A percentile compares a stretch with the other conserved stretches of the same genome.
Evolutionary conservation across 306 rosid genomes (phyloP).

Genomic region (Vachellia pachyceras): DNA sequence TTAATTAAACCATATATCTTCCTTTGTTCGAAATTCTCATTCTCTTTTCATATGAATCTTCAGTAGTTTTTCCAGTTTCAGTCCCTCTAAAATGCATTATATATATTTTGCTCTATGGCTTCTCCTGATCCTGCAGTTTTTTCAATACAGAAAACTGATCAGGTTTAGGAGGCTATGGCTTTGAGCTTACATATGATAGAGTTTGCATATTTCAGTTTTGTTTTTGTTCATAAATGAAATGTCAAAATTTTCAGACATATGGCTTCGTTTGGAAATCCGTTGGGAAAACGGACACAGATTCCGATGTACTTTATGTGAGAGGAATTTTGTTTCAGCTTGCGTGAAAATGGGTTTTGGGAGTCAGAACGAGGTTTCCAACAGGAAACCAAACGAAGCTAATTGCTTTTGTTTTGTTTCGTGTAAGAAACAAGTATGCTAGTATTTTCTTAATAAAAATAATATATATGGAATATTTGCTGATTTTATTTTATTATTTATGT

Average conservation of each 20-base stretch:
- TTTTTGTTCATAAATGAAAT: no score
- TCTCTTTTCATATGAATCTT: neutral
- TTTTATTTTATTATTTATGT: neutral
- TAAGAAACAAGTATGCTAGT: neutral
- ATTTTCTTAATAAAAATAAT: neutral
- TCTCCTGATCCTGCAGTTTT: neutral
- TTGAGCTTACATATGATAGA: no score
- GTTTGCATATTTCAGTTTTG: no score
- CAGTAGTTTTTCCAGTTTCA: constrained; percentile 4
- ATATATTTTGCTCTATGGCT: neutral
- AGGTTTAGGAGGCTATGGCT: neutral
- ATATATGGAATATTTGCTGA: neutral
- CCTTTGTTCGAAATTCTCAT: neutral
- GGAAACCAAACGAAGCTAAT: no score
- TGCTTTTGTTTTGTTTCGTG: neutral
- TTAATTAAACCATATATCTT: no score
- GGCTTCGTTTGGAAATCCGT: no score
- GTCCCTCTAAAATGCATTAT: constrained; percentile 13
- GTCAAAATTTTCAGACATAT: no score
- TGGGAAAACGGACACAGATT: no score
- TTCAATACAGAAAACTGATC: neutral
- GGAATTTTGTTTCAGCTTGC: no score
- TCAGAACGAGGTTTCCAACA: no score
- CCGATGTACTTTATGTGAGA: no score
- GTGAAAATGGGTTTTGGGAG: no score